Conservation (phyloP, 2,329 filamentous ascomycete species). For the Diaporthe aspalathi region DNA sequence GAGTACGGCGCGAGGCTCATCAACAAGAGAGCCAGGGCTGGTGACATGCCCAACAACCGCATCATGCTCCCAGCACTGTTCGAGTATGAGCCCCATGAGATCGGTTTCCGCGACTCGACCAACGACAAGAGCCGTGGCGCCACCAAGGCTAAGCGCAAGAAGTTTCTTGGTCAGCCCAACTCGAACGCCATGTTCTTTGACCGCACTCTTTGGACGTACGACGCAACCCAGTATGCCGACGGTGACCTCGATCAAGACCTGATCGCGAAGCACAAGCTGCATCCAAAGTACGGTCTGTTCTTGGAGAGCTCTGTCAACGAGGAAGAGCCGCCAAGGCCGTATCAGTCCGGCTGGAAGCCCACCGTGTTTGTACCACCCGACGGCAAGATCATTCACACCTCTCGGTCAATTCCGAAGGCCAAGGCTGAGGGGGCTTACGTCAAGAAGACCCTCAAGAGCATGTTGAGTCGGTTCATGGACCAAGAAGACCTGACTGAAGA, state of each 20-base stretch:
- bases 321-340: conserved; percentile 52
- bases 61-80: conserved; percentile 64
- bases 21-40: conserved; percentile 51
- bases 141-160: conserved; percentile 63
- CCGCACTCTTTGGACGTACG: conserved; percentile 63
- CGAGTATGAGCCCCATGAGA: conserved; percentile 64
- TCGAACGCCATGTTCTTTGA: conserved; percentile 66
- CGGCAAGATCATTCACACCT: conserved; percentile 61
- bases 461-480: conserved; percentile 43
- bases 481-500: conserved; percentile 43
- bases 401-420: conserved; percentile 46
- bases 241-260: conserved; percentile 63
- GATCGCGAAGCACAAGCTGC: conserved; percentile 61
- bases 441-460: conserved; percentile 40
- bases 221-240: conserved; percentile 60
- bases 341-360: conserved; percentile 59
- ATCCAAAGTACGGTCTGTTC: conserved; percentile 66
- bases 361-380: conserved; percentile 62
- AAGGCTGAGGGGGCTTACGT: conserved; percentile 39
- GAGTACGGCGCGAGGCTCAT: conserved; percentile 63
- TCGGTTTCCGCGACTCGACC: conserved; percentile 69
- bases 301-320: conserved; percentile 60
- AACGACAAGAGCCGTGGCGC: conserved; percentile 67
- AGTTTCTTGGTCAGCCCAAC: conserved; percentile 65
- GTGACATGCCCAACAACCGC: conserved; percentile 60